Evolutionary conservation across 495 filamentous ascomycete species (phyloP).

Genomic region (Penicillium bovifimosum): DNA sequence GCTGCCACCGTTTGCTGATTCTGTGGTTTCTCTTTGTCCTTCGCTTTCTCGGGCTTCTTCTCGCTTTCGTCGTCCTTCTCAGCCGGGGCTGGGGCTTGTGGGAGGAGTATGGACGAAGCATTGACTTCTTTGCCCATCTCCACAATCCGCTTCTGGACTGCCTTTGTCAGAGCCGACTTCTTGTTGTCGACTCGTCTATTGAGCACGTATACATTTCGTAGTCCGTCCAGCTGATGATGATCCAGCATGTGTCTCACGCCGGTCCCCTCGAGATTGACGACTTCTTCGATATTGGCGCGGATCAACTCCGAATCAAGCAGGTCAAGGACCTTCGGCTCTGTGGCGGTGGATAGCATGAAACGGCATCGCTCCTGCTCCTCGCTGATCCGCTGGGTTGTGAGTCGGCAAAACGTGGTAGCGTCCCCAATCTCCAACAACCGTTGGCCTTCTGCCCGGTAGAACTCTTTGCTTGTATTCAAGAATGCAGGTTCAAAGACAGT

Average conservation of each 20-base stretch:
- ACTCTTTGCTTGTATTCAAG: constrained; percentile 59
- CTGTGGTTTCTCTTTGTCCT: constrained; percentile 45
- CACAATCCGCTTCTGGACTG: constrained; percentile 67
- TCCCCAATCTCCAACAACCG: constrained; percentile 70
- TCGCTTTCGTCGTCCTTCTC: constrained; percentile 31
- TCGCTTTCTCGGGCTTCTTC: constrained; percentile 40
- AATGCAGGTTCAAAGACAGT: constrained; percentile 78
- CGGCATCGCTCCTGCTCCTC: constrained; percentile 80
- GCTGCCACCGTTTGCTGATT: constrained; percentile 72
- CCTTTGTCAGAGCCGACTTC: constrained; percentile 62
- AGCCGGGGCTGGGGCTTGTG: constrained; percentile 14
- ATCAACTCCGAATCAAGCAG: constrained; percentile 82
- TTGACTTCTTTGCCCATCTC: constrained; percentile 82
- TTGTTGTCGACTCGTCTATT: constrained; percentile 72
- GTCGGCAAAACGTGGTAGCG: constrained; percentile 77
- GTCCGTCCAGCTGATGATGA: constrained; percentile 71
- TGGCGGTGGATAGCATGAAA: constrained; percentile 66
- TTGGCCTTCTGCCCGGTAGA: constrained; percentile 72
- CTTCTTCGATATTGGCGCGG: constrained; percentile 64
- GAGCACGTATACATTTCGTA: constrained; percentile 71
- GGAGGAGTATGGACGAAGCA: constrained; percentile 44
- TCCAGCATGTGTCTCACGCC: constrained; percentile 89
- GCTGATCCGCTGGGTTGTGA: constrained; percentile 61
- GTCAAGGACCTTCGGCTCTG: constrained; percentile 64
- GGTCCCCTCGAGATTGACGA: constrained; percentile 76